Evolutionary conservation across 192 early-diverging fungal genomes (phyloP).

Genomic region (Polychytrium aggregatum): DNA sequence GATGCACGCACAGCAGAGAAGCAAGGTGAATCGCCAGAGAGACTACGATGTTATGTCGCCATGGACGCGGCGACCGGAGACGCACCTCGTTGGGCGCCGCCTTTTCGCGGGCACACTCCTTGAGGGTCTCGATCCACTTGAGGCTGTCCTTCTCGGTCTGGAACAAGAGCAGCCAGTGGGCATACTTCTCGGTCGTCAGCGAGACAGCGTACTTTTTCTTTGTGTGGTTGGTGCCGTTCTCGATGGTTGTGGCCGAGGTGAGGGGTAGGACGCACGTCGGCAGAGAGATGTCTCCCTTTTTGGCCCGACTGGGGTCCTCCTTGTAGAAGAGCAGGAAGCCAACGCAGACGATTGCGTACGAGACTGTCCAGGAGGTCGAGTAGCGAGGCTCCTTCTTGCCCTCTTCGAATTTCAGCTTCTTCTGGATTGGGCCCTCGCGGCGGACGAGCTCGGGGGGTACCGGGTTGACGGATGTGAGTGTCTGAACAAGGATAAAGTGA

Average conservation of each 20-base stretch:
- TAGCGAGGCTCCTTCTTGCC: conserved; percentile 13
- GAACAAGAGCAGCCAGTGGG: conserved; percentile 17
- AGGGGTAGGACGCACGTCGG: no score
- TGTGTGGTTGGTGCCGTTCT: conserved; percentile 23
- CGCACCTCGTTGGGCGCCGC: conserved; percentile 26
- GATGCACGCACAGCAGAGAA: no score
- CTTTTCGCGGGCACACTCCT: conserved; percentile 18
- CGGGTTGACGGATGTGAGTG: conserved; percentile 10
- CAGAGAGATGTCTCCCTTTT: conserved; percentile 1
- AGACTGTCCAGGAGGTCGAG: conserved; percentile 21
- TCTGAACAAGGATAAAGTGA: no score
- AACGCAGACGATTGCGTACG: conserved; percentile 27
- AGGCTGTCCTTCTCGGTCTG: conserved; percentile 18
- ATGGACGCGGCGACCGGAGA: no score
- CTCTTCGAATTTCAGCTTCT: conserved; percentile 21
- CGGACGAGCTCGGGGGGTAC: conserved; percentile 36
- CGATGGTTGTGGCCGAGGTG: no score
- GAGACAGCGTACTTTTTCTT: conserved; percentile 29
- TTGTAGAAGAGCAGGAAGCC: conserved; percentile 41
- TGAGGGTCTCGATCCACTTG: conserved; percentile 27
- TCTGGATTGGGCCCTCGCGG: conserved; percentile 22
- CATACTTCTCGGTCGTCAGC: conserved; percentile 11
- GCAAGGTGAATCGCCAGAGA: no score
- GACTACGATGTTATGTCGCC: no score
- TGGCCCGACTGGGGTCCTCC: conserved; percentile 20